These are phyloP conservation scores for Botryotinia convoluta DNA, from an alignment of 2,329 filamentous ascomycete species.

Conservation along the genomic window DNA sequence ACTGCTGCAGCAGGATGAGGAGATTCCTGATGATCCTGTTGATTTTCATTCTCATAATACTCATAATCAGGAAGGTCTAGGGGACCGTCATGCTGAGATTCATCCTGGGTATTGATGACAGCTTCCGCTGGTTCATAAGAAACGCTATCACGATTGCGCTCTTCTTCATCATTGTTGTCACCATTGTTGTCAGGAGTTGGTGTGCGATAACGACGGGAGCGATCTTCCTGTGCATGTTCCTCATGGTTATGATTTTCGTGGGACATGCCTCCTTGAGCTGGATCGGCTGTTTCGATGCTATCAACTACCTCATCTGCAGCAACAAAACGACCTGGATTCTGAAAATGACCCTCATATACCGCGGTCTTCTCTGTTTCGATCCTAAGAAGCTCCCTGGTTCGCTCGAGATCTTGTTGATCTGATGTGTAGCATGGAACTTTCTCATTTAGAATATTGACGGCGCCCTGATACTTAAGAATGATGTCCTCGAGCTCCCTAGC, in stretches of 20 bases:
- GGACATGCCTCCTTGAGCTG: not conserved
- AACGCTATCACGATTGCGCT: not conserved
- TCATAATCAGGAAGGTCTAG: not conserved
- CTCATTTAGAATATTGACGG: not conserved
- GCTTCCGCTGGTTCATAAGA: not conserved
- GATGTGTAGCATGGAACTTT: fast-evolving
- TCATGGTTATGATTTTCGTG: not conserved
- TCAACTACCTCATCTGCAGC: not conserved
- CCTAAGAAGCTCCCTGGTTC: not conserved
- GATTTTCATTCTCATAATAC: not conserved
- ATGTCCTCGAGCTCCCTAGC: not conserved
- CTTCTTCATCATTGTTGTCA: not conserved
- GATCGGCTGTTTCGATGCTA: not conserved
- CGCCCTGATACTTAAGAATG: fast-evolving
- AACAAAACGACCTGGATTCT: not conserved
- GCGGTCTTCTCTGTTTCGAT: not conserved
- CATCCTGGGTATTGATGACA: not conserved
- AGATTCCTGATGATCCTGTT: not conserved
- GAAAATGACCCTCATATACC: too few relatives aligned
- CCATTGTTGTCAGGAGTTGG: not conserved
- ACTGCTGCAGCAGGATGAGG: not conserved
- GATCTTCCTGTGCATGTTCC: not conserved
- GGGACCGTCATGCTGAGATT: not conserved
- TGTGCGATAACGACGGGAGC: not conserved
- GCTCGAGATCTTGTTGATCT: not conserved